Base-by-base conservation (phyloP, 192 early-diverging fungal genomes). In the Entomortierella beljakovae region DNA sequence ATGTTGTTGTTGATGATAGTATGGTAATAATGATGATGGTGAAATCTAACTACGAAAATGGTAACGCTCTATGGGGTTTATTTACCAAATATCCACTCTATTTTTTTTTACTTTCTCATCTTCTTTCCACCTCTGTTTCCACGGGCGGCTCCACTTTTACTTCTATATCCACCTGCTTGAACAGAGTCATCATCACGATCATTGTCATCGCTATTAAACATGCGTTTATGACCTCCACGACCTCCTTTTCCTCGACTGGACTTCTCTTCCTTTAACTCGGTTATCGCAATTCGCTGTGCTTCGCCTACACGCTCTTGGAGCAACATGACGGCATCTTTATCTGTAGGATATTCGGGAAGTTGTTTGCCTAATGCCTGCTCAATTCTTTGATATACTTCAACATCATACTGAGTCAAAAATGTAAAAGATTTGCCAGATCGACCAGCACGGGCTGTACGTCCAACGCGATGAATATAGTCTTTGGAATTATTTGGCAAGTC, bases 241-340 rank as follows among this genome's bases (percentile, higher is more conserved):
- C 75, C 75, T 3, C 75, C 68, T 56, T 79, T 79, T 50, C 75
- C 75, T 18, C 66, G 75, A 29, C 46, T 69, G 4, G 75, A 66
- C 34, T 88, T 80, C 62, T 95, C 89, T 63, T 95, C 94, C 81
- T 94, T 95, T 71, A 97, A 53, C 70, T 97, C 95, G 64, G 95
- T 84, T 48, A 90, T 91, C 10, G 96, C 96, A 42, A 94, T 91
- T 53, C 96, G 84, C 57, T 91, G 91, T 6, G 96, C 95, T 82
- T 99, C 97, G 20, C 86, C 80, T 4, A 99, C 97, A 31, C 97
- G 89, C 71, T 99, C 97, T 85, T 98, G 96, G 20, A 99, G 82
- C 70, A 98, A 37, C 87, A 99, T 66, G 29, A 98, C 93, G 6
- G 88, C 90, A 23, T 92, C 89, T 77, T 97, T 96, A 49, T 94